Conservation (phyloP, 2,329 filamentous ascomycete species). For the Cryphonectria nitschkei region DNA sequence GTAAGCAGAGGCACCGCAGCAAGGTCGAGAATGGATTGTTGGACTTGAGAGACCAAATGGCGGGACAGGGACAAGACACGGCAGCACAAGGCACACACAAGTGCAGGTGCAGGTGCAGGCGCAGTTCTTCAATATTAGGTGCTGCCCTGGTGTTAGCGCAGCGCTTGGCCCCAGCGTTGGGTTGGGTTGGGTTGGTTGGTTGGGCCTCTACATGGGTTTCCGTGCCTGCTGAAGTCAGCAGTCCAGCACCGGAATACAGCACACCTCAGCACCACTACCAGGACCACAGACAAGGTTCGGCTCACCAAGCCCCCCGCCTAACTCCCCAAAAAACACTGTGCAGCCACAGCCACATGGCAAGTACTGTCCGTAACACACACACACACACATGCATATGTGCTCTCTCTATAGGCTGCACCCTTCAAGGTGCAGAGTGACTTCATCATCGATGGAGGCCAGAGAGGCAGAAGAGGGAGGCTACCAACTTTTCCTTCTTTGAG, state of each 20-base stretch:
- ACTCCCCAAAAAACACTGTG: background rate
- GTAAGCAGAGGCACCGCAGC: conserved; percentile 16
- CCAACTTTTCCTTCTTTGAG: conserved; percentile 7
- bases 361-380: background rate
- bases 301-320: background rate
- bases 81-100: conserved; percentile 13
- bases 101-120: background rate
- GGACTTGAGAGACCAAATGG: background rate
- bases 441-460: conserved; percentile 6
- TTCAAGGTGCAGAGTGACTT: conserved; percentile 1
- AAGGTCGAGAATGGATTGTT: conserved; percentile 14
- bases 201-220: background rate
- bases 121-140: conserved; percentile 7
- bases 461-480: background rate
- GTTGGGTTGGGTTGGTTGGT: background rate
- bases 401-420: background rate
- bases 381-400: background rate
- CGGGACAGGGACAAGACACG: conserved; percentile 10
- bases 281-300: background rate
- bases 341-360: conserved; percentile 8
- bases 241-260: background rate
- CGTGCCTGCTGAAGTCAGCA: background rate
- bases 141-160: conserved; percentile 2
- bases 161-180: background rate
- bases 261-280: background rate